phyloP scores from a whole-genome alignment of 2,329 filamentous ascomycete genomes.

The Penicillium sp. region DNA sequence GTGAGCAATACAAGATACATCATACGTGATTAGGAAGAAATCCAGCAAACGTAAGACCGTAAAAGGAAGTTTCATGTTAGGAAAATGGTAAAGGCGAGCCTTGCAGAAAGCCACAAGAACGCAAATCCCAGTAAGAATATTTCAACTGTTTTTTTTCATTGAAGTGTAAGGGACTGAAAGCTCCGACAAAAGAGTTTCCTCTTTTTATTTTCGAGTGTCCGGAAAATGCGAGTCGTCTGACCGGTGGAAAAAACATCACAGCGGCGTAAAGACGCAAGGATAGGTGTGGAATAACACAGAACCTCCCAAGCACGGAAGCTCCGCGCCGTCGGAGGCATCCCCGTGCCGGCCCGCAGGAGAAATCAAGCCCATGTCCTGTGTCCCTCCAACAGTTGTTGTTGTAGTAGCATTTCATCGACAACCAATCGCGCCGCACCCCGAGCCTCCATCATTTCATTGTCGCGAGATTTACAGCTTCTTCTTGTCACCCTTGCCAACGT shows the following conservation, averaged over 20 bases:
- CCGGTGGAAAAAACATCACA: constrained; percentile 21
- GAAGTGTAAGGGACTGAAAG: constrained; percentile 33
- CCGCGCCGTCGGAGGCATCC: constrained; percentile 20
- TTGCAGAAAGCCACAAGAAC: constrained; percentile 12
- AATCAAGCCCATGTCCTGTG: constrained; percentile 27
- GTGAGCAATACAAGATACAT: background rate
- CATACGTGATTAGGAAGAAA: background rate
- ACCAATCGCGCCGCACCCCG: constrained; percentile 29
- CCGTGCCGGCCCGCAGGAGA: constrained; percentile 36
- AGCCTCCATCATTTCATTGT: constrained; percentile 28
- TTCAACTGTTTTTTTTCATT: constrained; percentile 45
- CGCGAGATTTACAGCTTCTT: constrained; percentile 47
- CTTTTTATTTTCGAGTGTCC: constrained; percentile 21
- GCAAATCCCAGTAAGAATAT: constrained; percentile 27
- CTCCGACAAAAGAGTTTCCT: constrained; percentile 32
- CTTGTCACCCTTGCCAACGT: constrained; percentile 48
- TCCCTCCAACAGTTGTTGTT: constrained; percentile 32
- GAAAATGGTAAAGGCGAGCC: constrained; percentile 8
- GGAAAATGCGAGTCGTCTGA: constrained; percentile 37
- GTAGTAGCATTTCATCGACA: constrained; percentile 27
- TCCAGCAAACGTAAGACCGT: background rate
- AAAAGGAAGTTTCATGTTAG: constrained; percentile 2
- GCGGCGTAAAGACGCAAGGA: constrained; percentile 32
- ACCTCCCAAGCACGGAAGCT: constrained; percentile 7
- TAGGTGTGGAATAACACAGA: constrained; percentile 11